Evolutionary conservation across 2,329 filamentous ascomycete genomes (phyloP).

Genomic region (Penicillium decumbens): DNA sequence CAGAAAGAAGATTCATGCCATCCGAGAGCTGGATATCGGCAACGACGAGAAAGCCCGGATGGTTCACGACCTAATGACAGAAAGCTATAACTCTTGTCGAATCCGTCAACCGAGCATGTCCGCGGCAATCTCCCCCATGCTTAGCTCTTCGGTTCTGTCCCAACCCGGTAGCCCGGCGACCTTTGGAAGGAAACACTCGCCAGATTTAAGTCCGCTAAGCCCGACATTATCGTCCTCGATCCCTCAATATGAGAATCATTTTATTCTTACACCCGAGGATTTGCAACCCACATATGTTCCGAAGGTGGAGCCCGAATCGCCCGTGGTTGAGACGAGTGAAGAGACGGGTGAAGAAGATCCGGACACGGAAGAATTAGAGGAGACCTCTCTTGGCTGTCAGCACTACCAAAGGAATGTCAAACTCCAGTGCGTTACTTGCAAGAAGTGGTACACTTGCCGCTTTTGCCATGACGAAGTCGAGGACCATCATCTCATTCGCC

Average conservation of each 20-base stretch:
- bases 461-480: slow-evolving; percentile 87
- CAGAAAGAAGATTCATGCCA: slow-evolving; percentile 62
- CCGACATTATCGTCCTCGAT: slow-evolving; percentile 27
- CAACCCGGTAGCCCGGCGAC: slow-evolving; percentile 30
- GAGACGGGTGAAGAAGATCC: slow-evolving; percentile 40
- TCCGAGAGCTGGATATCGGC: slow-evolving; percentile 59
- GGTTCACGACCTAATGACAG: slow-evolving; percentile 67
- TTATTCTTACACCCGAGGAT: slow-evolving; percentile 52
- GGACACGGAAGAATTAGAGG: slow-evolving; percentile 47
- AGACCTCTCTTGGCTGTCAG: slow-evolving; percentile 67
- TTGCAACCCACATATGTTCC: slow-evolving; percentile 64
- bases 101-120: slow-evolving; percentile 11
- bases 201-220: slow-evolving; percentile 27
- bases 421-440: slow-evolving; percentile 84
- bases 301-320: slow-evolving; percentile 28
- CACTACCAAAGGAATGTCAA: slow-evolving; percentile 97
- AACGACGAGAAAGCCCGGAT: slow-evolving; percentile 63
- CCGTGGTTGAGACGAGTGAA: slow-evolving; percentile 20
- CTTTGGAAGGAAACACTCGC: slow-evolving; percentile 18
- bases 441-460: slow-evolving; percentile 89
- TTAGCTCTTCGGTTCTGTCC: slow-evolving; percentile 24
- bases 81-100: slow-evolving; percentile 57
- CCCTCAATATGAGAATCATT: slow-evolving; percentile 29
- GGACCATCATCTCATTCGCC: slow-evolving; percentile 71
- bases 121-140: slow-evolving; percentile 18